phyloP scores from a whole-genome alignment of 257 asterid genomes.

The Solanum bulbocastanum region DNA sequence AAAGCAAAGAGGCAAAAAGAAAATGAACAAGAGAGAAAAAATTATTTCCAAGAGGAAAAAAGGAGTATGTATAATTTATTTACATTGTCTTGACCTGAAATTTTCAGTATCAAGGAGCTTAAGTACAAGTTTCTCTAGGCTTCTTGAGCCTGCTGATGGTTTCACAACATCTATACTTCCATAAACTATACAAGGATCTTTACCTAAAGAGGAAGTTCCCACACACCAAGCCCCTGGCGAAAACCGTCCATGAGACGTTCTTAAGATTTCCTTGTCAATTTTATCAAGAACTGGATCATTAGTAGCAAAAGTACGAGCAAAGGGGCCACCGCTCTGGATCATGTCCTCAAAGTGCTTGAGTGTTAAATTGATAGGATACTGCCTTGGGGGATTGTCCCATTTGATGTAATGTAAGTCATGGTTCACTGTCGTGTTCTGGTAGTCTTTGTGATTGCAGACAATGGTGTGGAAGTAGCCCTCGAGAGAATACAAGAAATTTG shows the following conservation, averaged over 20 bases:
- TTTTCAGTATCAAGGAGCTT: constrained; percentile 62
- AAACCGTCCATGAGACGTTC: constrained; percentile 27
- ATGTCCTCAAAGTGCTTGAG: constrained; percentile 46
- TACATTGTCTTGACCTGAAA: constrained; percentile 84
- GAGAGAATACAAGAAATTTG: constrained; percentile 73
- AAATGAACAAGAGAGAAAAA: not conserved
- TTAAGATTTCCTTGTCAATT: constrained; percentile 51
- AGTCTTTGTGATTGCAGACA: constrained; percentile 78
- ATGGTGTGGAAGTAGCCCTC: constrained; percentile 93
- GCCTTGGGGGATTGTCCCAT: constrained; percentile 75
- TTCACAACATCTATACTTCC: constrained; percentile 49
- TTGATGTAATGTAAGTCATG: constrained; percentile 66
- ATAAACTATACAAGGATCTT: constrained; percentile 39
- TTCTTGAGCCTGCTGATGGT: constrained; percentile 61
- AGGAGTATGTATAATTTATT: constrained; percentile 20
- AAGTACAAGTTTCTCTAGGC: constrained; percentile 61
- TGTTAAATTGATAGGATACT: constrained; percentile 45
- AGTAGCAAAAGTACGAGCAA: constrained; percentile 54
- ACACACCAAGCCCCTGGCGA: constrained; percentile 79
- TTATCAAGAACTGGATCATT: constrained; percentile 41
- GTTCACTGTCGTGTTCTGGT: constrained; percentile 89
- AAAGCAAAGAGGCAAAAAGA: not conserved
- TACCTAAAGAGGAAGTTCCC: constrained; percentile 29
- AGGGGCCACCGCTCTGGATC: constrained; percentile 79
- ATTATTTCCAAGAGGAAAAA: not conserved